These are phyloP conservation scores for Annulohypoxylon truncatum DNA, from an alignment of 2,329 filamentous ascomycete species.

Conservation along the genomic window DNA sequence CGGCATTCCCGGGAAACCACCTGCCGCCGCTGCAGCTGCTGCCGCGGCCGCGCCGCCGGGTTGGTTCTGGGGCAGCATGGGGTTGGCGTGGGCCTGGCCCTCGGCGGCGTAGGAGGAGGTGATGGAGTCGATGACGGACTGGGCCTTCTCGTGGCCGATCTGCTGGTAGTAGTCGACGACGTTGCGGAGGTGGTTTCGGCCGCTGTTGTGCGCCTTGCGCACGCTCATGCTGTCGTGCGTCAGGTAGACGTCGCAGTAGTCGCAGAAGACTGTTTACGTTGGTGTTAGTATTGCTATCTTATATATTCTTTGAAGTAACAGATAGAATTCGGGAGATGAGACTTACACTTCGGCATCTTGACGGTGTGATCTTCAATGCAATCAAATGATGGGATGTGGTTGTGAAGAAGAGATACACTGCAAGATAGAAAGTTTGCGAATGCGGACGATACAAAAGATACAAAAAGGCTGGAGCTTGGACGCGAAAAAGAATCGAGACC, in stretches of 20 bases:
- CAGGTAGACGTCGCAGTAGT: slow-evolving; percentile 99
- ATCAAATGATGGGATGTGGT: slow-evolving; percentile 18
- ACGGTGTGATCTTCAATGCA: slow-evolving; percentile 18
- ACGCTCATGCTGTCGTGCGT: slow-evolving; percentile 99
- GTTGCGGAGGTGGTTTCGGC: slow-evolving; percentile 95
- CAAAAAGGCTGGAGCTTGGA: slow-evolving; percentile 11
- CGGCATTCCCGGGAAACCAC: slow-evolving; percentile 49
- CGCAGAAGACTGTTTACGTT: slow-evolving; percentile 76
- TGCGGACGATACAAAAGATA: slow-evolving; percentile 26
- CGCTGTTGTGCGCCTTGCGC: slow-evolving; percentile 97
- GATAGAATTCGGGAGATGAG: slow-evolving; percentile 40
- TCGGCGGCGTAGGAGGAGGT: slow-evolving; percentile 95
- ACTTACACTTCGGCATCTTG: slow-evolving; percentile 86
- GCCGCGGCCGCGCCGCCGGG: slow-evolving; percentile 59
- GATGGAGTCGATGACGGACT: slow-evolving; percentile 98
- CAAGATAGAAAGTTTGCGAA: slow-evolving; percentile 20
- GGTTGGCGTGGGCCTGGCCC: slow-evolving; percentile 87
- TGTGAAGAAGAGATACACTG: slow-evolving; percentile 6
- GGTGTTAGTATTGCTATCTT: slow-evolving; percentile 34
- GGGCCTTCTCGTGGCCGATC: slow-evolving; percentile 98
- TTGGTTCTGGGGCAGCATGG: slow-evolving; percentile 80
- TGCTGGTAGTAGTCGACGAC: slow-evolving; percentile 99
- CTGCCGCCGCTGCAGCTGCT: slow-evolving; percentile 45
- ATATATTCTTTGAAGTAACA: background rate
- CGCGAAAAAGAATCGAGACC: slow-evolving; percentile 25